Base-by-base conservation (phyloP, 345 rosid genomes). In the Pistacia vera region DNA sequence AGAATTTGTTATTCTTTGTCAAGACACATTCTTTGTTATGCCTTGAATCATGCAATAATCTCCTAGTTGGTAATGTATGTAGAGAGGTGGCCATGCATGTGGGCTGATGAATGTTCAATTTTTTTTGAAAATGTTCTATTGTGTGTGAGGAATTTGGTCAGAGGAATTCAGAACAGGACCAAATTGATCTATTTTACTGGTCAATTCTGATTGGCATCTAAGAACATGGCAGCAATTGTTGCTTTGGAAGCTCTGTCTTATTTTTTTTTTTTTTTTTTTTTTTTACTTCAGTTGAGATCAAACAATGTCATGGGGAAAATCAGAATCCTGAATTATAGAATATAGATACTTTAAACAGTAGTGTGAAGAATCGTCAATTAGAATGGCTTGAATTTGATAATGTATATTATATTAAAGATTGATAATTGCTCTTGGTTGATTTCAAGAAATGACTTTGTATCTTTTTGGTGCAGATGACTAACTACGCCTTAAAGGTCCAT, bases 401-500 rank as follows among this genome's bases (percentile, higher is more conserved):
- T 38, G 28, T 0, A 3, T 1, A 41, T 12, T 11, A 0, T 62
- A 49, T 62, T 2, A 60, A 59, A 72, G 7, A 59, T 46, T 16
- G 28, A 14, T 18, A 6, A 60, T 1, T n/a, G 14, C 58, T 5
- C 12, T 41, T 60, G 51, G 36, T 22, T 65, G 51, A 28, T 65
- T n/a, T 18, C 59, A 36, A 51, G 56, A 28, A 7, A 41, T 59
- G 36, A 78, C 74, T 56, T 46, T 62, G 66, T 72, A 22, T 81
- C 25, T 36, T 1, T 67, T 1, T 59, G 17, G 13, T 79, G 82
- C 88, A 88, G 89, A 75, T 82, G 80, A 85, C 68, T 73, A 85
- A 85, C 82, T 88, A 84, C 46, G 75, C 91, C 11, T 61, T 88
- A 75, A 81, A 79, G 80, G 83, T 88, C 67, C 83, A 88, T 73